Evolutionary conservation across 192 early-diverging fungal species (phyloP), one percentile per base, ranked within the genome.

Genomic region (Umbelopsis vinacea): DNA sequence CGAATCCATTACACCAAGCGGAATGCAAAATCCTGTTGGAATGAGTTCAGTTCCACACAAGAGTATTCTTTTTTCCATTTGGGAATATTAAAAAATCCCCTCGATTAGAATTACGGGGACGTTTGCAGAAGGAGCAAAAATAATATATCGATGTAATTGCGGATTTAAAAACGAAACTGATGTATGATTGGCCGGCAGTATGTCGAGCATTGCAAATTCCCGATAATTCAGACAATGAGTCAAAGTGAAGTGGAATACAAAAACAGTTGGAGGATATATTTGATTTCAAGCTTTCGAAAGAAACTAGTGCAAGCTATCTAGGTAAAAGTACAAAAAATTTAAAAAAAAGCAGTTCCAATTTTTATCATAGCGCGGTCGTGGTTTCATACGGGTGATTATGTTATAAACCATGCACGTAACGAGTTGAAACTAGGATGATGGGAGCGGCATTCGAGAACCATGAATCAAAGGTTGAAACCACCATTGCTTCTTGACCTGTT

Each of bases 401-500:
- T 50, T 50, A 11, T 43, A 6, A 43, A 12, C 40, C 40, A 43
- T 43, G 48, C 15, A 21, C 15, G 57, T 12, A 63, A 26, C 26
- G 6, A 38, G 57, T 29, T 29, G 4, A 19, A 37, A 37, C 14
- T 19, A 37, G 12, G 6, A n/a, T 17, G 26, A 29, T 63, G 26
- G 33, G 0, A 43, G 40, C 11, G 19, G 12, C 11, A 37, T 37
- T 17, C 29, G 33, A 12, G 26, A 1, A 6, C 57, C 57, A 19
- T 37, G 12, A 17, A 63, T 63, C 19, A 63, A 37, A 11, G 26
- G 26, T n/a, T 14, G 29, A 15, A 63, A 63, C 57, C 57, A 67
- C 80, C 76, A 74, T 24, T 76, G 77, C 4, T 75, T 48, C 26
- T 80, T 71, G 52, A 85, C 71, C 6, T 76, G 70, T 22, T 81